Evolutionary conservation across 2,329 filamentous ascomycete genomes (phyloP), one percentile per base, ranked within the genome.

Genomic region (Escovopsis weberi): DNA sequence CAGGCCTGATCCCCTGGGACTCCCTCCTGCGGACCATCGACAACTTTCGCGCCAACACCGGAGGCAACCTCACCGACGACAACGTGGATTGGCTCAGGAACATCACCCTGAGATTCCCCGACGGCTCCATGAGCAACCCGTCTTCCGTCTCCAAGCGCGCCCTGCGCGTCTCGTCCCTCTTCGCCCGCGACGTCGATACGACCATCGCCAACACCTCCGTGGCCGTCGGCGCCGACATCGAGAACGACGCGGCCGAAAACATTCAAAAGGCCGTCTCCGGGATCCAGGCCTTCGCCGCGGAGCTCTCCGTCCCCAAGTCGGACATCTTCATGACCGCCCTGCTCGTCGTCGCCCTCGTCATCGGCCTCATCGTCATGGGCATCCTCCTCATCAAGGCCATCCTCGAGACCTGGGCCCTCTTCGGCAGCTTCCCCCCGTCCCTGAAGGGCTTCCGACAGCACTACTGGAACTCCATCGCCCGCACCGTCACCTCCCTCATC

Each of bases 271-370:
- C 68, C 3, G 83, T 94, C 32, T 71, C 75, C 39, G 85, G 86
- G 41, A 82, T 96, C 53, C 74, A 88, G 59, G 84, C 76, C 28
- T 94, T 82, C 55, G 82, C 80, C n/a, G 79, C 94, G 57, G 72
- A 88, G 58, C 74, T 94, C 44, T 78, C 76, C 37, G 87, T 96
- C 42, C 91, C 91, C 15, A 76, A 83, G 51, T 79, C 84, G 39
- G 94, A 95, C 65, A 87, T 86, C 2, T 96, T 96, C 67, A 94
- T 98, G 88, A 95, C 86, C 0, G 80, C 94, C 4, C 73, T 96
- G 2, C 69, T 96, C 41, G 69, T 95, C 46, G 89, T 94, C 47
- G 85, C 86, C 48, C 91, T 94, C 50, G 71, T 93, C 41, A 76
- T 96, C 49, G 88, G 79, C 4, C 75, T 75, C 32, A 89, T 95